These are phyloP conservation scores for Salicornia ramosissima DNA, from an alignment of 148 eudicot genomes.

Conservation along the genomic window DNA sequence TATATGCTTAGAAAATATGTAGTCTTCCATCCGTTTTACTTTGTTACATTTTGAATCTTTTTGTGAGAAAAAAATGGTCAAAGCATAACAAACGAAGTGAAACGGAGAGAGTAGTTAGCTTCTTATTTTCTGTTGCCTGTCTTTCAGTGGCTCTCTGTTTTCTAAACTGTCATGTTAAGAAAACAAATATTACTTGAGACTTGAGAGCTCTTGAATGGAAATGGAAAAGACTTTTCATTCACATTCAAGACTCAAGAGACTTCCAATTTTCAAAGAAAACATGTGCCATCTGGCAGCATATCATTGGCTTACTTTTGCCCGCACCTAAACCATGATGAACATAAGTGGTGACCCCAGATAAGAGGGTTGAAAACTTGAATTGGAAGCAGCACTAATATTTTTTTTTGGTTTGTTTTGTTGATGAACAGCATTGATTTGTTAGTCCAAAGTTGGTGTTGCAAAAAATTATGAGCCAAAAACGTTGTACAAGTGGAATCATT, in stretches of 20 bases:
- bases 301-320: slow-evolving; percentile 19
- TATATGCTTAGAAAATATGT: no score
- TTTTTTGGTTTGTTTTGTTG: neutral
- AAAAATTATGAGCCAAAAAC: neutral
- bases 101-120: neutral
- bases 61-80: no score
- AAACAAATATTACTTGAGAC: neutral
- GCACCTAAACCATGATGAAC: neutral
- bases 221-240: neutral
- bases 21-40: no score
- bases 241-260: neutral
- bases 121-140: neutral
- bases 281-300: neutral
- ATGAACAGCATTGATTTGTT: neutral
- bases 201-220: no score
- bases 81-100: no score
- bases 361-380: slow-evolving; percentile 1
- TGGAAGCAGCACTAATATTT: slow-evolving; percentile 20
- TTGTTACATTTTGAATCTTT: no score
- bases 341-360: slow-evolving; percentile 18
- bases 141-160: neutral
- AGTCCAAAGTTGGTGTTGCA: neutral
- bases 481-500: slow-evolving; percentile 9
- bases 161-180: neutral
- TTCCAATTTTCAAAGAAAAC: neutral